Base-by-base conservation (phyloP, 257 asterid genomes). In the Solanum rostratum region DNA sequence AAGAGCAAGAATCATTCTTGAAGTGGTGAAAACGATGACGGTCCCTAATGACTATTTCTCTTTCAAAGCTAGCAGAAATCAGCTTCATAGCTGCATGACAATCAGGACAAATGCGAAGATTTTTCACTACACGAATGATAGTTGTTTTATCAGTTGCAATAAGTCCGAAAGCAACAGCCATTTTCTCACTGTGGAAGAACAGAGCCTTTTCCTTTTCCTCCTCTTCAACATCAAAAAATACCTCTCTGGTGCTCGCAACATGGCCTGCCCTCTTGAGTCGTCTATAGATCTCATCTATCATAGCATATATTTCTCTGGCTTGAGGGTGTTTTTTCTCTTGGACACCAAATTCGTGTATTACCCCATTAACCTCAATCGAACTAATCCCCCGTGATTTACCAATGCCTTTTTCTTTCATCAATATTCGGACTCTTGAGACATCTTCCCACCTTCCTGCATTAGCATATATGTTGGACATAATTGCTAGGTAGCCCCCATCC, bases 391-490 rank as follows among this genome's bases (percentile, higher is more conserved):
- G 78, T 4, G 76, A 80, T 69, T 85, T 85, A 79, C 79, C 76
- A 79, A 85, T 79, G 41, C 87, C 87, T 66, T 65, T 66, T 46
- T 80, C 81, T 18, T 80, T 85, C 87, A 85, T 79, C 74, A 79
- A 66, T 50, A 65, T 85, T 50, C 87, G 73, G 59, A 85, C 71
- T 41, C 55, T 85, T 53, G 84, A 45, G 52, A 66, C 87, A 80
- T 79, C 85, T 30, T 53, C 57, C 84, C 84, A 85, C 63, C 87
- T 80, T 55, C 87, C 87, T 37, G 87, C 87, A 85, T 85, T 85
- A 15, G 87, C 84, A 79, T 85, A 85, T 66, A 85, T 85, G 55
- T 85, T 85, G 46, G 87, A 85, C 87, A 85, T 85, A n/a, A 84
- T 84, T 60, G 87, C 84, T 8, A 84, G 62, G 70, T 84, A 84